phyloP scores from a whole-genome alignment of 225 moss, liverwort and hornwort genomes.

The Bryum argenteum region DNA sequence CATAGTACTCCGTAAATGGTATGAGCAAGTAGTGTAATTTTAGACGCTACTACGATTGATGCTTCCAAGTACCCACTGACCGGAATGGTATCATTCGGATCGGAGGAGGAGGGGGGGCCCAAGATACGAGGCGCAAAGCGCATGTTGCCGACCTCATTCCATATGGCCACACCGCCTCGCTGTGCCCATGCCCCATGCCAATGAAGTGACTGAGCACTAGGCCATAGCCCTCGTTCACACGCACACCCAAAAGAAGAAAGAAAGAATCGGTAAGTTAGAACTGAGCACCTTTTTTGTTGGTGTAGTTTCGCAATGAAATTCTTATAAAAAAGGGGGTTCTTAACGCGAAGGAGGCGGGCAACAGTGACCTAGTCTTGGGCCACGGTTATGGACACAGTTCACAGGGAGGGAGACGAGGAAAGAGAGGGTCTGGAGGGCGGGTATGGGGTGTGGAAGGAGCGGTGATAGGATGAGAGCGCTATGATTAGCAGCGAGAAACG shows the following conservation, averaged over 20 bases:
- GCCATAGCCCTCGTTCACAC: neutral
- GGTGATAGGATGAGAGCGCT: constrained; percentile 27
- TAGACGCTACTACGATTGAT: too few species aligned
- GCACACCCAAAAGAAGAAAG: neutral
- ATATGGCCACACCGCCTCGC: neutral
- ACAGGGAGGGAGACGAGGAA: neutral
- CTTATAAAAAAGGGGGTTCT: neutral
- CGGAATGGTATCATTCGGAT: neutral
- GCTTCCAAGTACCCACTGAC: neutral
- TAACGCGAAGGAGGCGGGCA: neutral
- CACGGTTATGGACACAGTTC: constrained; percentile 34
- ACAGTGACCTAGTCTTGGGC: constrained; percentile 5
- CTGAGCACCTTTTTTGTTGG: neutral
- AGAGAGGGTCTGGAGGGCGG: neutral
- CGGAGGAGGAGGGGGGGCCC: neutral
- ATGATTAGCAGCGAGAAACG: constrained; percentile 50
- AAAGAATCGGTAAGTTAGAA: neutral
- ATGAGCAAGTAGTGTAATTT: too few species aligned
- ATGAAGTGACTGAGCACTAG: too few species aligned
- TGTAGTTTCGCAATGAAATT: neutral
- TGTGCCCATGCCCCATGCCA: too few species aligned
- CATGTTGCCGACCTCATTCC: constrained; percentile 1
- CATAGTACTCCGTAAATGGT: too few species aligned
- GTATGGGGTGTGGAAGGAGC: neutral
- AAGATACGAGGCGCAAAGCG: neutral